Evolutionary conservation across 345 rosid species (phyloP).

Genomic region (Eucalyptus sp.): DNA sequence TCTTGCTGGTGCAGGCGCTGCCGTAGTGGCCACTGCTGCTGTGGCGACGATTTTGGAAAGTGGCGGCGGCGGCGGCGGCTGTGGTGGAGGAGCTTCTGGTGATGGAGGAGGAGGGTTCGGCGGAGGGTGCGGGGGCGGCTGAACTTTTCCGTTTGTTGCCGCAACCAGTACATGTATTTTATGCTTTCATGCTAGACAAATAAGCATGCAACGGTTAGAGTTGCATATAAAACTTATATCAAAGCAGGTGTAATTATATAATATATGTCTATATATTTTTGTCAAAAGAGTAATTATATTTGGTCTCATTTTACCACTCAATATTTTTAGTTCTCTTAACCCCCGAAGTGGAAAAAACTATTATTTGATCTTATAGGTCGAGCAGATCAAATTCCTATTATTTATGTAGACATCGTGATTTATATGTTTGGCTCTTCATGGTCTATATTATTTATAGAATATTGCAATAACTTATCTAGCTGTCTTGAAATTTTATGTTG

Average conservation of each 20-base stretch:
- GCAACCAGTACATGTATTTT: not conserved
- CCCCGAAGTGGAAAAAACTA: not conserved
- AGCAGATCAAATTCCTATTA: not conserved
- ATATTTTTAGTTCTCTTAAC: not conserved
- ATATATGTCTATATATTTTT: too few species aligned
- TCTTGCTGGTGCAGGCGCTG: not conserved
- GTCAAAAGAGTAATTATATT: not conserved
- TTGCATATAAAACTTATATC: not conserved
- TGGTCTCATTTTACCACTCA: not conserved
- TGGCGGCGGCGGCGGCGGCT: fast-evolving
- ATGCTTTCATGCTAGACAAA: not conserved
- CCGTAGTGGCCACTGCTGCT: not conserved
- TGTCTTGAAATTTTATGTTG: not conserved
- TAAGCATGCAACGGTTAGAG: not conserved
- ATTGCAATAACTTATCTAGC: not conserved
- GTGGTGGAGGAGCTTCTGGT: not conserved
- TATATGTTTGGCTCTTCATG: not conserved
- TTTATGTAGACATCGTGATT: not conserved
- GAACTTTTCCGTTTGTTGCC: not conserved
- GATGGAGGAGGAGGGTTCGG: not conserved
- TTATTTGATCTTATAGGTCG: not conserved
- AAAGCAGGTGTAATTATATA: not conserved
- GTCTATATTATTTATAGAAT: not conserved
- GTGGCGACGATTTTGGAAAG: not conserved
- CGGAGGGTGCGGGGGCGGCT: not conserved